Evolutionary conservation across 1,139 yeast genomes (phyloP).

Genomic region (Meyerozyma sp.): DNA sequence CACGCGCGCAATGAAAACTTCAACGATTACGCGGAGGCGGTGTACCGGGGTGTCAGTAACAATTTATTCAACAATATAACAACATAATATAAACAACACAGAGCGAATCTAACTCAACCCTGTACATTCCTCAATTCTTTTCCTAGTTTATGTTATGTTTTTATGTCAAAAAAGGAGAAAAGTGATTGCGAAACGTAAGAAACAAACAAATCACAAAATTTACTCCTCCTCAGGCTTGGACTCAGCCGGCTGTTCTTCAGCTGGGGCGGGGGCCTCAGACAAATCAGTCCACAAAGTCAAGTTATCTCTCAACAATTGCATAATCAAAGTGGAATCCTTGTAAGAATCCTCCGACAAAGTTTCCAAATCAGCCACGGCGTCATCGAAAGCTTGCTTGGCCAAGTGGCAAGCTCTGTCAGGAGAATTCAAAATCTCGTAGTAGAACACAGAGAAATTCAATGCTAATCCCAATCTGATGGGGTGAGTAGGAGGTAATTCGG

Average conservation of each 20-base stretch:
- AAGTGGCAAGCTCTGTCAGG: constrained; percentile 98
- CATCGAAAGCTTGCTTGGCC: constrained; percentile 98
- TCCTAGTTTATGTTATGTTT: constrained; percentile 1
- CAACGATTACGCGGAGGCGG: background rate
- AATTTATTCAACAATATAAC: constrained; percentile 1
- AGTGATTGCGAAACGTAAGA: constrained; percentile 1
- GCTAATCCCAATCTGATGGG: constrained; percentile 98
- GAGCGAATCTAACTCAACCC: background rate
- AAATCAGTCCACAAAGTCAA: constrained; percentile 98
- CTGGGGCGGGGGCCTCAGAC: constrained; percentile 77
- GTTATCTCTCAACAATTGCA: constrained; percentile 98
- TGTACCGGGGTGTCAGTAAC: background rate
- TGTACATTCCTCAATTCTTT: background rate
- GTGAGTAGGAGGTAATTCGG: constrained; percentile 97
- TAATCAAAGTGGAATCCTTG: constrained; percentile 95
- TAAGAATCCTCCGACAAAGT: constrained; percentile 96
- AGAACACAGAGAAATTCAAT: constrained; percentile 94
- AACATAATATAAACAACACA: constrained; percentile 1
- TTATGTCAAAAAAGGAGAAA: background rate
- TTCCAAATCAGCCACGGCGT: constrained; percentile 97
- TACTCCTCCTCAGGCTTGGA: constrained; percentile 34
- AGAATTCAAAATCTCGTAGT: constrained; percentile 95
- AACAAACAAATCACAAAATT: background rate
- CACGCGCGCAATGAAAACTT: background rate
- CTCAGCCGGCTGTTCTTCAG: constrained; percentile 33